Conservation (phyloP, 1,139 yeast genomes). For the Yamadazyma dushanensis region DNA sequence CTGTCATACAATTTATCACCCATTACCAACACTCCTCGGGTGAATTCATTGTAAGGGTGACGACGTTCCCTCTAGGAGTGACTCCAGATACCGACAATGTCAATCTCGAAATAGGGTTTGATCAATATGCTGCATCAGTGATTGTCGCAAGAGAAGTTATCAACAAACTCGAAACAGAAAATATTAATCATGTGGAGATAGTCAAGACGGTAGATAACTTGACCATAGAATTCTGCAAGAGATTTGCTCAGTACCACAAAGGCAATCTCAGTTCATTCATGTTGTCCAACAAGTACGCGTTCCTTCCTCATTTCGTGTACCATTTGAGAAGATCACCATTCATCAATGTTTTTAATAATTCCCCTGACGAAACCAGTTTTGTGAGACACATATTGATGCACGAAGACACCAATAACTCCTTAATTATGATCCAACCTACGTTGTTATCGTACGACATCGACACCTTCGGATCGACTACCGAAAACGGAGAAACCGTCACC, state of each 20-base stretch:
- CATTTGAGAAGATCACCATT: conserved; percentile 72
- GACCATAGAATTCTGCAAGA: conserved; percentile 78
- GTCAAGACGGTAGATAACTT: conserved; percentile 85
- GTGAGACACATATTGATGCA: conserved; percentile 65
- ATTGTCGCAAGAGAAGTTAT: conserved; percentile 57
- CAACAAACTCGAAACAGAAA: conserved; percentile 40
- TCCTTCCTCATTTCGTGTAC: conserved; percentile 74
- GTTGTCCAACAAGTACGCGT: conserved; percentile 72
- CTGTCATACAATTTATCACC: conserved; percentile 63
- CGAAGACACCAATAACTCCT: conserved; percentile 65
- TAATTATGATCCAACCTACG: conserved; percentile 78
- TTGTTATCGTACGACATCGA: conserved; percentile 65
- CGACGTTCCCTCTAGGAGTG: conserved; percentile 48
- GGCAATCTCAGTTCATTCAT: conserved; percentile 77
- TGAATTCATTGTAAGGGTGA: conserved; percentile 46
- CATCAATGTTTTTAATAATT: conserved; percentile 68
- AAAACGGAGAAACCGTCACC: conserved; percentile 30
- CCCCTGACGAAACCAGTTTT: conserved; percentile 78
- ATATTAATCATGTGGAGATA: conserved; percentile 69
- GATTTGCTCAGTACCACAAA: conserved; percentile 84
- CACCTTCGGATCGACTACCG: conserved; percentile 45
- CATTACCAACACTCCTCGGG: conserved; percentile 67
- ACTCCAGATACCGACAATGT: conserved; percentile 45
- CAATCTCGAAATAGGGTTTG: conserved; percentile 48
- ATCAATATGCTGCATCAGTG: conserved; percentile 72